A percentile compares a stretch with the other conserved stretches of the same genome.
Conservation (phyloP, 306 rosid species). For the Erythrophleum fordii region DNA sequence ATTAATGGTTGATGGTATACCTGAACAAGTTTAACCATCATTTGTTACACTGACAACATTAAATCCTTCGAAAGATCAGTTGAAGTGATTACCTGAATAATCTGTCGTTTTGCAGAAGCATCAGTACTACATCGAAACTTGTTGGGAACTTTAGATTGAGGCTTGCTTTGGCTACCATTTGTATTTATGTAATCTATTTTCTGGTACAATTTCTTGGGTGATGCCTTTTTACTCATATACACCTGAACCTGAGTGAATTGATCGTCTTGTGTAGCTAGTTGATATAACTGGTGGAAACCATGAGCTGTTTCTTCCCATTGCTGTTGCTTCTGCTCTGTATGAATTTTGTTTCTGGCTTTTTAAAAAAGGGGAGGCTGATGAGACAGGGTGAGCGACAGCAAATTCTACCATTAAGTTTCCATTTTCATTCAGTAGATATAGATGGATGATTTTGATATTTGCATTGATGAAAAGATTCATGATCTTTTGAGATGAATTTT, state of each 20-base stretch:
- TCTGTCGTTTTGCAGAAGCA: not conserved
- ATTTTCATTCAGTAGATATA: slow-evolving; percentile 26
- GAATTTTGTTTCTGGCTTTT: slow-evolving; percentile 8
- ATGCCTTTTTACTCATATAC: not conserved
- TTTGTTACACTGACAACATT: not conserved
- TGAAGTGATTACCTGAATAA: slow-evolving; percentile 30
- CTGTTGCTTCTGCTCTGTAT: not conserved
- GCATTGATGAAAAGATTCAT: slow-evolving; percentile 16
- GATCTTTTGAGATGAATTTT: not conserved
- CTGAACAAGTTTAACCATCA: not conserved
- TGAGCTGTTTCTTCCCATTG: not conserved
- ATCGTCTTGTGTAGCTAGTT: not conserved
- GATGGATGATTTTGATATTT: slow-evolving; percentile 20
- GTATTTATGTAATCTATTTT: not conserved
- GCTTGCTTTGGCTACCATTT: not conserved
- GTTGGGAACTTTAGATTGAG: not conserved
- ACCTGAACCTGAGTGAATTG: not conserved
- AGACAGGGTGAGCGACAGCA: not conserved
- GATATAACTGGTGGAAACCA: not conserved
- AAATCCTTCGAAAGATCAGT: not conserved
- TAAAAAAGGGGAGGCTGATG: not conserved
- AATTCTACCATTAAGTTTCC: not conserved
- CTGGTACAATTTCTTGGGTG: not conserved
- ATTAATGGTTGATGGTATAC: slow-evolving; percentile 17
- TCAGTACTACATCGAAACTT: not conserved